A percentile compares a stretch with the other conserved stretches of the same genome.
Conservation (phyloP, 768 basidiomycete species). For the Cystobasidium onofrii region DNA sequence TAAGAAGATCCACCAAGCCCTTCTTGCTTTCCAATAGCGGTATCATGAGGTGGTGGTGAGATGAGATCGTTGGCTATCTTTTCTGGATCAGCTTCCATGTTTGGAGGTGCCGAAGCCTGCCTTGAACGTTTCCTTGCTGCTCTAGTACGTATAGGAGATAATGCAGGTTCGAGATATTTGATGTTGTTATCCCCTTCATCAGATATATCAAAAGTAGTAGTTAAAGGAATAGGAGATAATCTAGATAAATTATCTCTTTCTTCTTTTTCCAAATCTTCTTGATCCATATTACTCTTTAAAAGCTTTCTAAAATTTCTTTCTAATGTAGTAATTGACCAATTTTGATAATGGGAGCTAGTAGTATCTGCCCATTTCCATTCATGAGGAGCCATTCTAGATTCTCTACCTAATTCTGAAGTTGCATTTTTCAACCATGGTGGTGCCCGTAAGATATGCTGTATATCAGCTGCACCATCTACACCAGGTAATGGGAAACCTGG, state of each 20-base stretch:
- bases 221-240: neutral
- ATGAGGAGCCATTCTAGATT: conserved; percentile 18
- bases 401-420: conserved; percentile 13
- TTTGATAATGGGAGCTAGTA: neutral
- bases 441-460: neutral
- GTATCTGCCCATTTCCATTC: conserved; percentile 13
- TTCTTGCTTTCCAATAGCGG: neutral
- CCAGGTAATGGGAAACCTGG: conserved; percentile 4
- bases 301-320: neutral
- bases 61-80: neutral
- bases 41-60: neutral
- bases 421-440: conserved; percentile 16
- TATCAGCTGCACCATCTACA: conserved; percentile 24
- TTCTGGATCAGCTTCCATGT: neutral
- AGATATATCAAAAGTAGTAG: neutral
- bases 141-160: neutral
- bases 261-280: neutral
- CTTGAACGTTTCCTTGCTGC: neutral
- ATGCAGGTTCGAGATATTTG: too few relatives aligned
- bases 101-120: neutral
- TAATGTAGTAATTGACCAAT: neutral
- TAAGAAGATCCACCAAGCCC: neutral
- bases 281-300: neutral
- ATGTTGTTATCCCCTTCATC: neutral
- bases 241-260: neutral